phyloP scores from a whole-genome alignment of 2,329 filamentous ascomycete genomes.

The Furcasterigmium sp. region DNA sequence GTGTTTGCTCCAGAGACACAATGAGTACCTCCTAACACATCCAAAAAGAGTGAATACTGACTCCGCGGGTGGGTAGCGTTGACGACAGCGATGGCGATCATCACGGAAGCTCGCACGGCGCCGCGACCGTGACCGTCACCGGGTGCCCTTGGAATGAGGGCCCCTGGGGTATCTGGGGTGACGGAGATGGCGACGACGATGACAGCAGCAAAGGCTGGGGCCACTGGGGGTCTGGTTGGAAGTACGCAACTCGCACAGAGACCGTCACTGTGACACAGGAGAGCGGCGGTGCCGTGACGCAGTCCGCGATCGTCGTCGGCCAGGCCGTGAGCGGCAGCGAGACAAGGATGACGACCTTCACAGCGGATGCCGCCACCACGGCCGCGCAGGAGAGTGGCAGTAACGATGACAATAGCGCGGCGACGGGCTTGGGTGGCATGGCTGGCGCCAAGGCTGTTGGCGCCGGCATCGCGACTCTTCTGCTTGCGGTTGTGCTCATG shows the following conservation, averaged over 20 bases:
- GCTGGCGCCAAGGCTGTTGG: constrained; percentile 12
- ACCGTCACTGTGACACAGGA: constrained; percentile 12
- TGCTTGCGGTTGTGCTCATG: constrained; percentile 14
- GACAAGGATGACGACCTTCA: constrained; percentile 13
- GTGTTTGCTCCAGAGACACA: too few species aligned
- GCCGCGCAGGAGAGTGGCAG: constrained; percentile 10
- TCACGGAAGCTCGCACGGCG: constrained; percentile 8
- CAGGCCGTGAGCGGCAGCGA: constrained; percentile 15
- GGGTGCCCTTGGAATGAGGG: constrained; percentile 18
- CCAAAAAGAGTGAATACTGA: too few species aligned
- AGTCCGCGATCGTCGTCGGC: constrained; percentile 4
- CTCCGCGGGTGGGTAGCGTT: too few species aligned
- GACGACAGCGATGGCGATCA: constrained; percentile 10
- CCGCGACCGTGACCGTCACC: constrained; percentile 16
- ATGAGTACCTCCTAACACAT: too few species aligned
- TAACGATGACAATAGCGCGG: constrained; percentile 4
- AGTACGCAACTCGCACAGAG: constrained; percentile 14
- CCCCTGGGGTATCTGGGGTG: constrained; percentile 15
- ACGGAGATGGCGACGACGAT: constrained; percentile 12
- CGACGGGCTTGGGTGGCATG: constrained; percentile 5
- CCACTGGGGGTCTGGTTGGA: constrained; percentile 14
- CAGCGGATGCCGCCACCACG: constrained; percentile 3
- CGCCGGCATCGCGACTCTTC: constrained; percentile 11
- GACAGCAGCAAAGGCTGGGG: constrained; percentile 13
- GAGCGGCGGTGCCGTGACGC: not conserved